Conservation (phyloP, 371 early-diverging fungal species). For the Actinomortierella wolfii region DNA sequence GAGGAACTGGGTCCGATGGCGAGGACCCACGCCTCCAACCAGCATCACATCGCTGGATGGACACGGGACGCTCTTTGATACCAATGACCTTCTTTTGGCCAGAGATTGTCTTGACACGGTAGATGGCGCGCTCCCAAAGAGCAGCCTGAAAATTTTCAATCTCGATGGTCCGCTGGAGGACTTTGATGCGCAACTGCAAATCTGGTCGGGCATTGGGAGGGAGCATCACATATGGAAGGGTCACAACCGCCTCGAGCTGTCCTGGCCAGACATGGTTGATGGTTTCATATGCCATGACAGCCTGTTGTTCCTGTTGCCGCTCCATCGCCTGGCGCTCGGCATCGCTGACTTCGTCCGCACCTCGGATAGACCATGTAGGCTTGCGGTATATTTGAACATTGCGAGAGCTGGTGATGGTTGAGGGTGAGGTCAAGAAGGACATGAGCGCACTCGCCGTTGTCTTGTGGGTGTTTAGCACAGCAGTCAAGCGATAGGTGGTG, state of each 20-base stretch:
- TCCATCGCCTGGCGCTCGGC: too few species aligned
- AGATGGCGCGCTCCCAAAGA: slow-evolving; percentile 37
- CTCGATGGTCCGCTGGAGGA: slow-evolving; percentile 20
- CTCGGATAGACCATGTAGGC: not conserved
- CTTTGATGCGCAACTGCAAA: slow-evolving; percentile 32
- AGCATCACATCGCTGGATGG: slow-evolving; percentile 39
- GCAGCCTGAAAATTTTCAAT: slow-evolving; percentile 42
- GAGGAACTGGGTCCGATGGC: slow-evolving; percentile 24
- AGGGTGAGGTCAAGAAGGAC: slow-evolving; percentile 33
- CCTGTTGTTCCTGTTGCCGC: slow-evolving; percentile 3
- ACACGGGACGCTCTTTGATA: slow-evolving; percentile 29
- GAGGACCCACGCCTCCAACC: slow-evolving; percentile 35
- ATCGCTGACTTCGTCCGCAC: too few species aligned
- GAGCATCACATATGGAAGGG: slow-evolving; percentile 24
- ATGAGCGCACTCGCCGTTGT: slow-evolving; percentile 16
- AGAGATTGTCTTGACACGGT: slow-evolving; percentile 25
- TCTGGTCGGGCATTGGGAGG: slow-evolving; percentile 34
- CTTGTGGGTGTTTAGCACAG: slow-evolving; percentile 31
- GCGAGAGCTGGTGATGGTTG: slow-evolving; percentile 22
- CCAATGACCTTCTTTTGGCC: slow-evolving; percentile 33
- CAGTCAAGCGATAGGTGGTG: slow-evolving; percentile 43
- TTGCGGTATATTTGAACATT: slow-evolving; percentile 37
- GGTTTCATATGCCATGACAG: slow-evolving; percentile 20
- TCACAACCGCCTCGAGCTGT: slow-evolving; percentile 26
- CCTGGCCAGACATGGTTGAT: slow-evolving; percentile 40